Conservation (phyloP, 2,329 filamentous ascomycete genomes). For the Pseudovirgaria hyperparasitica region DNA sequence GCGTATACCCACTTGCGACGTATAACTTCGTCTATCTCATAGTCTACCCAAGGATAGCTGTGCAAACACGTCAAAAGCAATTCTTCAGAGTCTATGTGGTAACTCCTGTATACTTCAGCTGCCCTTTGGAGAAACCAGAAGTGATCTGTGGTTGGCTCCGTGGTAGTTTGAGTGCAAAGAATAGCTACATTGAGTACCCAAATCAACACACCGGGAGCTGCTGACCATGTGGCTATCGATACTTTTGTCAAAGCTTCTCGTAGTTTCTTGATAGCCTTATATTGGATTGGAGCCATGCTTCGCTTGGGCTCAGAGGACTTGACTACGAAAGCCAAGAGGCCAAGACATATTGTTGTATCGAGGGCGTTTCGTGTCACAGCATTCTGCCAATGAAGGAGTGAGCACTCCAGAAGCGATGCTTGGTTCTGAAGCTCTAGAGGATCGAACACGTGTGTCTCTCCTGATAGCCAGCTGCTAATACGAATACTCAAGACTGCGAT, state of each 20-base stretch:
- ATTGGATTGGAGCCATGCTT: constrained; percentile 15
- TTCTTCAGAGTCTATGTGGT: constrained; percentile 14
- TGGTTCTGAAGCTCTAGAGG: constrained; percentile 24
- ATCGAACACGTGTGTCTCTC: constrained; percentile 17
- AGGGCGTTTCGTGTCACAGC: constrained; percentile 17
- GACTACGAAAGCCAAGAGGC: constrained; percentile 23
- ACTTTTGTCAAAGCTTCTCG: constrained; percentile 22
- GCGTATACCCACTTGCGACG: too few species aligned
- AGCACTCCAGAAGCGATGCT: constrained; percentile 20
- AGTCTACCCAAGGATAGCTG: constrained; percentile 24
- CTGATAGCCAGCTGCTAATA: constrained; percentile 20
- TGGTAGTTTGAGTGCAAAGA: constrained; percentile 20
- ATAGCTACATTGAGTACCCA: constrained; percentile 24
- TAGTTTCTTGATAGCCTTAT: constrained; percentile 18
- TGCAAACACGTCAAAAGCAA: constrained; percentile 17
- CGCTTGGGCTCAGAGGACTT: constrained; percentile 21
- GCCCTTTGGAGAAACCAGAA: constrained; percentile 20
- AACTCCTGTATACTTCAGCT: constrained; percentile 19
- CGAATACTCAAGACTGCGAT: constrained; percentile 21
- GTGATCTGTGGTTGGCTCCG: constrained; percentile 15
- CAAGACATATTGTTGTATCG: constrained; percentile 22
- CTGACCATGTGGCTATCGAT: constrained; percentile 16
- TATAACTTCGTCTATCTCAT: constrained; percentile 21
- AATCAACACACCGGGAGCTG: constrained; percentile 21
- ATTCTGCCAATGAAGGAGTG: constrained; percentile 18